Evolutionary conservation across 257 asterid species (phyloP).

Genomic region (Capsicum pubescens): DNA sequence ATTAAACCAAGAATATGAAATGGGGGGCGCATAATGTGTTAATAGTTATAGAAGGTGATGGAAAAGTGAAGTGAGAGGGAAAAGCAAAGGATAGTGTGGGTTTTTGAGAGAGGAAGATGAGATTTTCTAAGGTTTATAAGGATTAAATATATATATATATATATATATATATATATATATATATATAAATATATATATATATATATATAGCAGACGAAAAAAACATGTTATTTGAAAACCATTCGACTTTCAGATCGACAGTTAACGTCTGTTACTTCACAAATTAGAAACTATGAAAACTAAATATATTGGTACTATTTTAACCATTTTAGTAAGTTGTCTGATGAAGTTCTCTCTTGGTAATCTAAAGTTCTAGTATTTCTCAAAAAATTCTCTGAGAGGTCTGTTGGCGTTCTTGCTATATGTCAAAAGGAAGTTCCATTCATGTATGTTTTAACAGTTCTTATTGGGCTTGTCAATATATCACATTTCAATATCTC

Average conservation of each 20-base stretch:
- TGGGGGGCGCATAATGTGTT: background rate
- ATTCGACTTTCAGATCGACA: background rate
- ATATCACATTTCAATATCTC: background rate
- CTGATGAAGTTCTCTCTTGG: background rate
- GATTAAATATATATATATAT: background rate
- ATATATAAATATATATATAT: background rate
- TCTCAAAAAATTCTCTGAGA: background rate
- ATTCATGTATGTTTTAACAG: background rate
- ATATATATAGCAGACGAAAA: background rate
- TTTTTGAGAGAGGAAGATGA: background rate
- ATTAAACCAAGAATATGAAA: background rate
- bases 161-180: background rate
- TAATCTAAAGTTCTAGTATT: conserved; percentile 1
- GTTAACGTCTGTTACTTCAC: background rate
- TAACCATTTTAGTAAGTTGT: background rate
- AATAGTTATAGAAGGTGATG: conserved; percentile 15
- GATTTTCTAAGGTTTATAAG: background rate
- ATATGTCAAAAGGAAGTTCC: background rate
- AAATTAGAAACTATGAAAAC: background rate
- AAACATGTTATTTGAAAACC: background rate
- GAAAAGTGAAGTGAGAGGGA: background rate
- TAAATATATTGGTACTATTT: background rate
- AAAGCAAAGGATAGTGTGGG: conserved; percentile 1
- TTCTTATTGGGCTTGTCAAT: background rate
- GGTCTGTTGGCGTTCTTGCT: conserved; percentile 14